phyloP scores from a whole-genome alignment of 2,329 filamentous ascomycete species.

The Ceratocystis albifundus region DNA sequence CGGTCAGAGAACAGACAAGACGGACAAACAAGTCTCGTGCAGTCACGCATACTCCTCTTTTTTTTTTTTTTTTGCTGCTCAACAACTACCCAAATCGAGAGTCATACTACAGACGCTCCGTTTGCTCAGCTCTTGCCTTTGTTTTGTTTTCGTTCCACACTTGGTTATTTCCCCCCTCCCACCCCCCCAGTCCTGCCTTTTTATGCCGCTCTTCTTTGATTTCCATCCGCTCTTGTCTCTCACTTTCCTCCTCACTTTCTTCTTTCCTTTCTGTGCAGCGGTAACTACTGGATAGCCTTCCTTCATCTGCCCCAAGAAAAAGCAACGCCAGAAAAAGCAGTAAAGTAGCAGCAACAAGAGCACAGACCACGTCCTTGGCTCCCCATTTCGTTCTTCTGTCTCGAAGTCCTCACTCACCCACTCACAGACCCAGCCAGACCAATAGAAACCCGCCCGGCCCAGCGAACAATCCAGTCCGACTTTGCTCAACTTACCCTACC shows the following conservation, averaged over 20 bases:
- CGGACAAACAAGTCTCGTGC: constrained; percentile 1
- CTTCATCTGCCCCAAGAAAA: background rate
- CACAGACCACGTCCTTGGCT: constrained; percentile 2
- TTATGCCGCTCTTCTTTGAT: constrained; percentile 12
- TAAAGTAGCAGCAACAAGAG: background rate
- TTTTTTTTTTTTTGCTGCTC: background rate
- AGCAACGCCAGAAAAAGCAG: background rate
- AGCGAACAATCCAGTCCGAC: background rate
- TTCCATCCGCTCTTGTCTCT: constrained; percentile 14
- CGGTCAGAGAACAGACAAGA: background rate
- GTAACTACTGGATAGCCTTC: background rate
- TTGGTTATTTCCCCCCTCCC: background rate
- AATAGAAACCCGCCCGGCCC: background rate
- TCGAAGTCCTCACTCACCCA: background rate
- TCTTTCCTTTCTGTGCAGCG: background rate
- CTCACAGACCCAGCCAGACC: constrained; percentile 5
- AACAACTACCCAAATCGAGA: background rate
- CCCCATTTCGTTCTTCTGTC: background rate
- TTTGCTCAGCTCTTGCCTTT: background rate
- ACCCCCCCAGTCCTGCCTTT: background rate
- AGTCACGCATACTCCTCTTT: background rate
- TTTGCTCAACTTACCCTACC: background rate
- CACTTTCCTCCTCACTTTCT: constrained; percentile 9
- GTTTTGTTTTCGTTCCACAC: background rate
- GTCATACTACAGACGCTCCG: constrained; percentile 9